phyloP scores from a whole-genome alignment of 768 basidiomycete species.

The Gautieria morchelliformis region DNA sequence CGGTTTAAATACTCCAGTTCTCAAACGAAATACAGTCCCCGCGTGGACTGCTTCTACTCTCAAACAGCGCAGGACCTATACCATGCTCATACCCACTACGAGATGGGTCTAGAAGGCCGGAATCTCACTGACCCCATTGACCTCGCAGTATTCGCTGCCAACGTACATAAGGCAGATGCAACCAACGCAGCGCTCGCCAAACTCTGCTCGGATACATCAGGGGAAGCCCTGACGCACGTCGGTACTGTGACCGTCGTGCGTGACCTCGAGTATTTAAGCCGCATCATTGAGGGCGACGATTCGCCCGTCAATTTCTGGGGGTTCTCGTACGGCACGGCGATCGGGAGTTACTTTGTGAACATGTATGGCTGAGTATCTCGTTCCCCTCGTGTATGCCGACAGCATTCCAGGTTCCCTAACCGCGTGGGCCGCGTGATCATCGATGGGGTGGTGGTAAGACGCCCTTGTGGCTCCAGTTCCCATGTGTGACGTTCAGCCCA shows the following conservation, averaged over 20 bases:
- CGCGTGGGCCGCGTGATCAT: conserved; percentile 21
- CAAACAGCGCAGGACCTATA: conserved; percentile 17
- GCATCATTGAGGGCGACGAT: conserved; percentile 19
- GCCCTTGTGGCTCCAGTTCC: background rate
- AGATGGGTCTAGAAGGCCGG: conserved; percentile 16
- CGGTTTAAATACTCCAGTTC: background rate
- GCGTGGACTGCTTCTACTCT: conserved; percentile 17
- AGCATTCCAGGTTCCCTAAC: conserved; percentile 19
- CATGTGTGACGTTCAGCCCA: background rate
- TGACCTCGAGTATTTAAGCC: conserved; percentile 23
- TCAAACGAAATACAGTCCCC: conserved; percentile 12
- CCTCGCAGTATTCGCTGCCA: conserved; percentile 14
- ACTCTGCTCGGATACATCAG: conserved; percentile 20
- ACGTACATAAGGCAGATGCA: conserved; percentile 16
- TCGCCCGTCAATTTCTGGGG: conserved; percentile 23
- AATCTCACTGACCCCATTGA: conserved; percentile 15
- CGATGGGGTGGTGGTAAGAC: conserved; percentile 20
- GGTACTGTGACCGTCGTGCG: conserved; percentile 24
- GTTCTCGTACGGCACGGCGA: conserved; percentile 22
- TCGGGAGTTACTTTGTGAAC: conserved; percentile 25
- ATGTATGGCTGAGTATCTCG: conserved; percentile 14
- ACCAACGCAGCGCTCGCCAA: conserved; percentile 16
- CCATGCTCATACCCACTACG: conserved; percentile 19
- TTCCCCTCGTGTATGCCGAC: background rate
- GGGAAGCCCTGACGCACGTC: conserved; percentile 20